Evolutionary conservation across 768 basidiomycete genomes (phyloP), one percentile per base, ranked within the genome.

Genomic region (Boletales sp.): DNA sequence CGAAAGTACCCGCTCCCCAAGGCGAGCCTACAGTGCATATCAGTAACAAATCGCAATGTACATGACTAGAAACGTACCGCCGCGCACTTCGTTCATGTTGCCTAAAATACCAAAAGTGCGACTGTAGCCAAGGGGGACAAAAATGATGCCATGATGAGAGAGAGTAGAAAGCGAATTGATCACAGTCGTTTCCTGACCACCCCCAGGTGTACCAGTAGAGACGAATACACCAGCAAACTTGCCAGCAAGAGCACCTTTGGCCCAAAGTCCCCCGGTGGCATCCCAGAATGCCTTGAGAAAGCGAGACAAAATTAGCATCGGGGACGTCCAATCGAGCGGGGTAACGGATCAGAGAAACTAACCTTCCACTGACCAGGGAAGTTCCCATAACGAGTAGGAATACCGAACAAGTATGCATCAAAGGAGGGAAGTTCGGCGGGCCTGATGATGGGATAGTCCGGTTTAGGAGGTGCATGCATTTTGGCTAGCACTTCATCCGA

Each of bases 311-410:
- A 38, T 56, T 50, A 63, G 44, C 29, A 0, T 40, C 24, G 13
- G 27, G 31, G 5, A 14, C n/a, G 6, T 18, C 21, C 17, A n/a
- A 24, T 2, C 14, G 18, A 10, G 44, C 11, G 7, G 14, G 7
- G 32, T 30, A n/a, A 39, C 40, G 43, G 12, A 59, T 51, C 44
- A 53, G 44, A 8, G 14, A 29, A 36, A 56, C 72, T 2, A 45
- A 81, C 84, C 79, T 86, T 87, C 82, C 82, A 86, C 58, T 94
- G 91, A 2, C 74, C 86, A 21, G 90, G 81, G 67, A 89, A 83
- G 60, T 78, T 83, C 37, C 91, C 91, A 69, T 80, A 94, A 59
- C 91, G 85, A 24, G 87, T 87, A 45, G 86, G 85, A 50, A 90
- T 73, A 52, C 89, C 91, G 45, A 90, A 74, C 55, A 94, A 56